phyloP scores from a whole-genome alignment of 2,329 filamentous ascomycete genomes.

The Trichophyton benhamiae region DNA sequence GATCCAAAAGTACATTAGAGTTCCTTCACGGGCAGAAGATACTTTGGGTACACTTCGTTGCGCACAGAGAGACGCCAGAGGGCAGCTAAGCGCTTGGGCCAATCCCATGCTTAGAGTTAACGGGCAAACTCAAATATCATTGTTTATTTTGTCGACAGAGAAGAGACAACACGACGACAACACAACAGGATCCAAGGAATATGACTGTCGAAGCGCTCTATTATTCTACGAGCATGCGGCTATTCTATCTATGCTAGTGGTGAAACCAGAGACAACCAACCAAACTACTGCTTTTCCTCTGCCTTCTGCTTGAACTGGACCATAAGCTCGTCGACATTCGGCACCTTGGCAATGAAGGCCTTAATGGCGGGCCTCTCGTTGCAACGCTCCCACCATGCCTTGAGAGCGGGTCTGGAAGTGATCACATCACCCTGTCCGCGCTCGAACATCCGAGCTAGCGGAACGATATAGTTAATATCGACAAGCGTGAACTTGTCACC shows the following conservation, averaged over 20 bases:
- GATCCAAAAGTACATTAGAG: too few relatives aligned
- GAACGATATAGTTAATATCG: constrained; percentile 40
- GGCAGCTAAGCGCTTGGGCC: too few relatives aligned
- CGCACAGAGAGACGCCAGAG: too few relatives aligned
- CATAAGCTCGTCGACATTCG: neutral
- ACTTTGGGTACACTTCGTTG: too few relatives aligned
- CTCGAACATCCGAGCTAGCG: constrained; percentile 33
- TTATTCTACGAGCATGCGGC: neutral
- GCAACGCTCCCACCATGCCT: constrained; percentile 29
- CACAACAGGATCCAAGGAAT: too few relatives aligned
- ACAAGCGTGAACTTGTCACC: constrained; percentile 33
- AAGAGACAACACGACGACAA: too few relatives aligned
- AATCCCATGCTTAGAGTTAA: too few relatives aligned
- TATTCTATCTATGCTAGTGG: neutral
- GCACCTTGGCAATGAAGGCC: constrained; percentile 1
- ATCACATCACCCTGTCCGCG: constrained; percentile 31
- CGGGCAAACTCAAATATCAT: too few relatives aligned
- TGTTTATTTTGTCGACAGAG: too few relatives aligned
- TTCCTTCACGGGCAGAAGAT: too few relatives aligned
- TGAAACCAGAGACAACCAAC: neutral
- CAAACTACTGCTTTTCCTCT: neutral
- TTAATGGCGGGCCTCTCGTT: constrained; percentile 3
- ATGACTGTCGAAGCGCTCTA: too few relatives aligned
- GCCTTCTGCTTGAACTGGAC: neutral
- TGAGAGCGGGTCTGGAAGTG: constrained; percentile 26